A percentile compares a stretch with the other conserved stretches of the same genome.
These are phyloP conservation scores for Brassica nigra DNA, from an alignment of 345 rosid genomes.

Conservation along the genomic window DNA sequence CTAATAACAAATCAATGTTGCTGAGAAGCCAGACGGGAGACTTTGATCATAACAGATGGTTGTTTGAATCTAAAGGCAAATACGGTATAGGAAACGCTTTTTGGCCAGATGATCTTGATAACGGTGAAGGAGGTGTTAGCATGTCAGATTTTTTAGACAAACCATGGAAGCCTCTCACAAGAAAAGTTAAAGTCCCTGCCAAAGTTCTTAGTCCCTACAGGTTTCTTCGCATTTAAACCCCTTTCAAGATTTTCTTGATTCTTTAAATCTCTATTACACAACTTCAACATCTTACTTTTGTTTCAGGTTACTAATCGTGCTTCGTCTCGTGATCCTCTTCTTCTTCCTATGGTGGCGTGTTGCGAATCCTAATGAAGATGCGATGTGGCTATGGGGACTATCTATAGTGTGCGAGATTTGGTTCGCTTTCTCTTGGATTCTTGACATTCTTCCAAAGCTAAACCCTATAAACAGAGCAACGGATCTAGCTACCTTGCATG, in stretches of 20 bases:
- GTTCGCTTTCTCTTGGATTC: conserved; percentile 91
- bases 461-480: conserved; percentile 87
- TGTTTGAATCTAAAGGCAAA: conserved; percentile 68
- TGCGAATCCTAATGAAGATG: conserved; percentile 74
- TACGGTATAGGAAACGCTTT: conserved; percentile 81
- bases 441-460: conserved; percentile 78
- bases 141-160: conserved; percentile 91
- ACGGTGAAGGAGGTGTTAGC: conserved; percentile 52
- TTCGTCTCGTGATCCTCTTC: conserved; percentile 53
- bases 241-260: neutral
- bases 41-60: conserved; percentile 89
- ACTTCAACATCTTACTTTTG: neutral
- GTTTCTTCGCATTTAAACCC: conserved; percentile 7
- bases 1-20: conserved; percentile 74
- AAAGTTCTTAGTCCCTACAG: conserved; percentile 88
- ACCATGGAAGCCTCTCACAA: conserved; percentile 91
- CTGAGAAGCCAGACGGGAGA: conserved; percentile 85
- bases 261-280: neutral
- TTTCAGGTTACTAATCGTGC: conserved; percentile 48
- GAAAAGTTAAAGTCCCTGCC: conserved; percentile 67
- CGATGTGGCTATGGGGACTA: conserved; percentile 84
- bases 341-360: conserved; percentile 79
- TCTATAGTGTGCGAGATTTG: conserved; percentile 82
- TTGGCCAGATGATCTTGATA: conserved; percentile 60
- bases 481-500: conserved; percentile 67